Evolutionary conservation across 306 rosid species (phyloP).

Genomic region (Hippophae rhamnoides): DNA sequence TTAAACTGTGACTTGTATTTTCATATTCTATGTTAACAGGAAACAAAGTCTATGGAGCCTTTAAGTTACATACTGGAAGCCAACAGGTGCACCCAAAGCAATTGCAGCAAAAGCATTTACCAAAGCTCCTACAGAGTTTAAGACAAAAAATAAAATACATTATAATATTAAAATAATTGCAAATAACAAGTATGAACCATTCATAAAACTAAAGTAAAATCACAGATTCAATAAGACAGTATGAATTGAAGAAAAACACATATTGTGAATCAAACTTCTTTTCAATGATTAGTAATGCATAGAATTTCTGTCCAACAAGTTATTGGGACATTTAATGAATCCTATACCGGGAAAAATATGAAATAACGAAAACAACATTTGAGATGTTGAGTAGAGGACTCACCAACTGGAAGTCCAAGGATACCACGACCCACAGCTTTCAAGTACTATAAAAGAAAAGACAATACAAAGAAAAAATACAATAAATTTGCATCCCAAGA

Average conservation of each 20-base stretch:
- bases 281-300: no score
- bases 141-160: conserved; percentile 2
- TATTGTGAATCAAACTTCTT: no score
- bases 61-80: conserved; percentile 59
- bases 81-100: conserved; percentile 78
- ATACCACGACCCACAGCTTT: conserved; percentile 70
- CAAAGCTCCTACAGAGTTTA: conserved; percentile 54
- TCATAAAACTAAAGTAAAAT: neutral
- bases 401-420: conserved; percentile 67
- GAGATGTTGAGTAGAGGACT: conserved; percentile 20
- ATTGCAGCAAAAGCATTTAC: conserved; percentile 70
- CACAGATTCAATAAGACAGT: no score
- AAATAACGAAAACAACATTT: neutral
- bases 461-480: neutral
- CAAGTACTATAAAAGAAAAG: conserved; percentile 39
- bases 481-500: neutral
- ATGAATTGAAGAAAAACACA: no score
- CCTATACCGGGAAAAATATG: neutral
- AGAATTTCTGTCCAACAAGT: no score
- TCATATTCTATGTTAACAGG: conserved; percentile 7
- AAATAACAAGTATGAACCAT: neutral
- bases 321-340: neutral
- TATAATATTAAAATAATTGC: neutral
- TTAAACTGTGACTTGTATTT: conserved; percentile 22
- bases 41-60: conserved; percentile 18